Conservation (phyloP, 768 basidiomycete genomes). For the Lactarius sp. region DNA sequence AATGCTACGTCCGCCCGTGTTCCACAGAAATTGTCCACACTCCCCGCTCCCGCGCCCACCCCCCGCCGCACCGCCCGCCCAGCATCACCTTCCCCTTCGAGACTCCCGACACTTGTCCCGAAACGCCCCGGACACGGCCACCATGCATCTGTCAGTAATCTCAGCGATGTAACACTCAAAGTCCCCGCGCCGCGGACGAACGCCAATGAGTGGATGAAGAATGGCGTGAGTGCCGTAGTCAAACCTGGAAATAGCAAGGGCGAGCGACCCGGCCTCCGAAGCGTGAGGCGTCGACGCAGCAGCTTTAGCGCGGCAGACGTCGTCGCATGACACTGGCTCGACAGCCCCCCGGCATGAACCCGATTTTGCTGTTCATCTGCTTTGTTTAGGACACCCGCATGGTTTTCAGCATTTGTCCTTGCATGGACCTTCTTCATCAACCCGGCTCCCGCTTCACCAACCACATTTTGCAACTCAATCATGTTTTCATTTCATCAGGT, state of each 20-base stretch:
- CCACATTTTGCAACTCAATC: slow-evolving; percentile 12
- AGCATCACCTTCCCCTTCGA: slow-evolving; percentile 68
- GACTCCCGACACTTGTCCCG: slow-evolving; percentile 66
- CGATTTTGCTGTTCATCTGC: slow-evolving; percentile 9
- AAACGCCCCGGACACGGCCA: slow-evolving; percentile 39
- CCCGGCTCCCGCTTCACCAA: slow-evolving; percentile 1
- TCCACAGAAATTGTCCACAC: slow-evolving; percentile 30
- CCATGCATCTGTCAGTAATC: slow-evolving; percentile 39
- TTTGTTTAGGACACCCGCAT: slow-evolving; percentile 15
- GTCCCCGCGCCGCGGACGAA: slow-evolving; percentile 31
- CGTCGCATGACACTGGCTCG: slow-evolving; percentile 48
- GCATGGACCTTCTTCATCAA: slow-evolving; percentile 10
- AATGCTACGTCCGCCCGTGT: slow-evolving; percentile 44
- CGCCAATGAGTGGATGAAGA: slow-evolving; percentile 62
- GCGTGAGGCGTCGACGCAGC: slow-evolving; percentile 69
- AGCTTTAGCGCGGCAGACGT: slow-evolving; percentile 88
- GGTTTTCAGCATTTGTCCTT: slow-evolving; percentile 9
- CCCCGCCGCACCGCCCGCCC: slow-evolving; percentile 41
- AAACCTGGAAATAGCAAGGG: slow-evolving; percentile 61
- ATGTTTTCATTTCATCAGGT: slow-evolving; percentile 14
- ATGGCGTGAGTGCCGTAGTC: slow-evolving; percentile 63
- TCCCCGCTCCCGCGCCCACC: slow-evolving; percentile 34
- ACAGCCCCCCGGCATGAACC: slow-evolving; percentile 10
- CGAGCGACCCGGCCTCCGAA: slow-evolving; percentile 68
- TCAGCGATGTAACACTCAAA: slow-evolving; percentile 49